Evolutionary conservation across 768 basidiomycete genomes (phyloP).

Genomic region (Suillus hirtellus): DNA sequence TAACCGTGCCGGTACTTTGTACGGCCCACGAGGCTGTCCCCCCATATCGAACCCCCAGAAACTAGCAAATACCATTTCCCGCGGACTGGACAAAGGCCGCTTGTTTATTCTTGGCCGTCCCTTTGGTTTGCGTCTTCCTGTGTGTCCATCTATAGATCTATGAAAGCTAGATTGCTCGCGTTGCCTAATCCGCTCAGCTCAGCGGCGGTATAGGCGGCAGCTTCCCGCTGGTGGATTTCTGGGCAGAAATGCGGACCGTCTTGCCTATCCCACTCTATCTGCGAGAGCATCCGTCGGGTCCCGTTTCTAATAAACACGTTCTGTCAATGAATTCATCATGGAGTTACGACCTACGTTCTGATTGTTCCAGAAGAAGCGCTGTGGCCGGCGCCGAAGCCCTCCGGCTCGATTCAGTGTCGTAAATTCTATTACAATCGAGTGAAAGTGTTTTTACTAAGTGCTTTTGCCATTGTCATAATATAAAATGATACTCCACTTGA

Average conservation of each 20-base stretch:
- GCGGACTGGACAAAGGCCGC: neutral
- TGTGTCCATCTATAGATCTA: slow-evolving; percentile 1
- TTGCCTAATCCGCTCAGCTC: neutral
- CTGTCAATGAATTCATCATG: neutral
- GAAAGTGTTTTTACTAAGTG: too few species aligned
- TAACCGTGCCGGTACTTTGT: neutral
- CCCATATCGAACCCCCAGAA: neutral
- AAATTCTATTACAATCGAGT: neutral
- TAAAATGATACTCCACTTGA: too few species aligned
- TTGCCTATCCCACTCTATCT: neutral
- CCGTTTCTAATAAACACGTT: neutral
- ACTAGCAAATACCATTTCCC: neutral
- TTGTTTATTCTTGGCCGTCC: neutral
- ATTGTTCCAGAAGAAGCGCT: neutral
- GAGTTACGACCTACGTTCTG: neutral
- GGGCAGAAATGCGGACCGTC: neutral
- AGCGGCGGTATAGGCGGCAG: neutral
- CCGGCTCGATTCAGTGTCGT: neutral
- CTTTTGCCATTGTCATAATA: too few species aligned
- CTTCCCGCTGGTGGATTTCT: neutral
- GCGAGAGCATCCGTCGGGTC: neutral
- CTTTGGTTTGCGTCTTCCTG: neutral
- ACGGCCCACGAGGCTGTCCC: neutral
- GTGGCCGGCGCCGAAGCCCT: neutral
- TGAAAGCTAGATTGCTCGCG: neutral